Percentiles rank a stretch among this genome's conserved stretches.
Evolutionary conservation across 345 rosid species (phyloP).

Genomic region (Euphorbia lathyris): DNA sequence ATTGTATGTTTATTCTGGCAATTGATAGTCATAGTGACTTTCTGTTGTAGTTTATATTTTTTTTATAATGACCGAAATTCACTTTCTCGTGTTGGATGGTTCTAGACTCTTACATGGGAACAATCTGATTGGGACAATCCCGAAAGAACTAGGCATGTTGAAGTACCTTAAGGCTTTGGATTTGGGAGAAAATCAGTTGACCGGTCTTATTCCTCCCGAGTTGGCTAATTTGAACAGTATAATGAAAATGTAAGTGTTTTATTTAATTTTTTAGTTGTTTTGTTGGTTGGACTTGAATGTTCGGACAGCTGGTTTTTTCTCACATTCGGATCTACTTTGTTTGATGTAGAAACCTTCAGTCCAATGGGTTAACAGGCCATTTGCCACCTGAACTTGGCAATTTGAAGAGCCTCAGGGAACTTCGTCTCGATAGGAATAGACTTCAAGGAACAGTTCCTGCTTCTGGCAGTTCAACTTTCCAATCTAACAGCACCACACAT

Average conservation of each 20-base stretch:
- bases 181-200: constrained; percentile 79
- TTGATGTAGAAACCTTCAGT: constrained; percentile 81
- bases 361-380: constrained; percentile 83
- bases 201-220: constrained; percentile 85
- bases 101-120: constrained; percentile 73
- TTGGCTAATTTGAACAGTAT: constrained; percentile 60
- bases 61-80: constrained; percentile 7
- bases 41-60: not conserved
- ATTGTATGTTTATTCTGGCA: constrained; percentile 45
- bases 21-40: not conserved
- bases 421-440: constrained; percentile 78
- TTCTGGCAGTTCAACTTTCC: constrained; percentile 28
- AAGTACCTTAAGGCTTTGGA: constrained; percentile 72
- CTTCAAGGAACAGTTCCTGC: constrained; percentile 84
- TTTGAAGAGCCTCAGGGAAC: constrained; percentile 72
- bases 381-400: constrained; percentile 77
- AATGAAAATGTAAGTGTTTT: constrained; percentile 46
- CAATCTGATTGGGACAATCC: constrained; percentile 68
- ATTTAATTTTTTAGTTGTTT: not conserved
- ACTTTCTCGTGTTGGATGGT: constrained; percentile 18
- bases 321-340: constrained; percentile 10
- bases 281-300: constrained; percentile 5
- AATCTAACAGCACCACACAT: constrained; percentile 21
- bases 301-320: constrained; percentile 5
- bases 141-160: constrained; percentile 83